Evolutionary conservation across 345 rosid genomes (phyloP), one percentile per base, ranked within the genome.

Genomic region (Sonneratia alba): DNA sequence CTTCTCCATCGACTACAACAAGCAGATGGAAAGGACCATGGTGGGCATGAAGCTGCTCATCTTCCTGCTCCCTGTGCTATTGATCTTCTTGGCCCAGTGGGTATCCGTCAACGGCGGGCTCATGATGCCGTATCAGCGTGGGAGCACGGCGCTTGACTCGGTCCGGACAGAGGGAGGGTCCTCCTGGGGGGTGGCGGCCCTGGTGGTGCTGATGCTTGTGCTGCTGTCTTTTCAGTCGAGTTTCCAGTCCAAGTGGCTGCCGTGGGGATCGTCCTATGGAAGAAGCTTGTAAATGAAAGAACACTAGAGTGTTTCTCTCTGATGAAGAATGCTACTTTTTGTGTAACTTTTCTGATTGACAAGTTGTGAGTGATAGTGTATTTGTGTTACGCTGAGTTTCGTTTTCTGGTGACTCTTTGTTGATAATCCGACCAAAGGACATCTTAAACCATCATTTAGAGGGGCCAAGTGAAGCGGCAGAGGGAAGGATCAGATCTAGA

Each of bases 111-210:
- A 22, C 32, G 32, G 32, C 32, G 73, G 76, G 61, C 4, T 79
- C 65, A 32, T 81, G 57, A 71, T 82, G 45, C 85, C 80, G 3
- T 76, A 70, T 64, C 74, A 69, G 0, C 76, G 69, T 9, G 45
- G 45, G 6, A 42, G 10, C 6, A 9, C 45, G 6, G 6, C 45
- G 45, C 45, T 42, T 42, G 81, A 77, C 7, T 37, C 66, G 21
- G 78, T 59, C 11, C 67, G 67, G 59, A 77, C 74, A 8, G 73
- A 69, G 42, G 59, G 85, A 47, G 76, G 78, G 59, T 73, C 90
- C 77, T 92, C 90, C 0, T 91, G 97, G 97, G 86, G 90, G 37
- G 63, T n/a, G 27, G 7, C 75, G 89, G 67, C 86, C 88, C 73
- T 42, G 6, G 2, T 18, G 13, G 18, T 16, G n/a, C 32, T 57